Percentiles rank a stretch among this genome's conserved stretches.
These are phyloP conservation scores for Bipolaris gigantea DNA, from an alignment of 2,329 filamentous ascomycete species.

Conservation along the genomic window DNA sequence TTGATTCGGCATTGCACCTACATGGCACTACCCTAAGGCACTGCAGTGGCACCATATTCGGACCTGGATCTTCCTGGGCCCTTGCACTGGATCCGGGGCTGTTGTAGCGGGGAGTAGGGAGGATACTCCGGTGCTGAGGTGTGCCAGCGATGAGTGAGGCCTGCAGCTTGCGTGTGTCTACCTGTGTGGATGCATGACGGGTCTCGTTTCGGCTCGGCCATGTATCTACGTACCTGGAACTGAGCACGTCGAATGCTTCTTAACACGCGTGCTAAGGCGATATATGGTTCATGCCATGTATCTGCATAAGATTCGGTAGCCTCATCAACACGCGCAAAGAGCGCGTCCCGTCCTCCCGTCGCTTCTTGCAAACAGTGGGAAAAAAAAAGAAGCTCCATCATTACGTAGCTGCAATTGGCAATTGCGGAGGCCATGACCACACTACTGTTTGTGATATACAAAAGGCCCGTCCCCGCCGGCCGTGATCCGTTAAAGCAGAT, in stretches of 20 bases:
- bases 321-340: neutral
- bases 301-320: neutral
- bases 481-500: neutral
- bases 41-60: constrained; percentile 31
- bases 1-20: constrained; percentile 24
- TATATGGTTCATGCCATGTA: neutral
- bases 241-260: constrained; percentile 4
- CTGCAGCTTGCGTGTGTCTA: constrained; percentile 17
- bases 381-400: neutral
- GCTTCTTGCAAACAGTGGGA: neutral
- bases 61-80: constrained; percentile 31
- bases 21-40: constrained; percentile 25
- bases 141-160: constrained; percentile 11
- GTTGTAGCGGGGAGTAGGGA: constrained; percentile 32
- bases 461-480: neutral
- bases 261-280: constrained; percentile 6
- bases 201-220: constrained; percentile 3
- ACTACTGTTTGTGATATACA: neutral
- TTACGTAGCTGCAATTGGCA: neutral
- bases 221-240: neutral
- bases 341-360: neutral
- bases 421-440: neutral
- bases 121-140: constrained; percentile 23
- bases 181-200: neutral
- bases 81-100: constrained; percentile 18